Percentiles rank a stretch among this genome's conserved stretches.
phyloP scores from a whole-genome alignment of 345 rosid species.

The Pugionium dolabratum region DNA sequence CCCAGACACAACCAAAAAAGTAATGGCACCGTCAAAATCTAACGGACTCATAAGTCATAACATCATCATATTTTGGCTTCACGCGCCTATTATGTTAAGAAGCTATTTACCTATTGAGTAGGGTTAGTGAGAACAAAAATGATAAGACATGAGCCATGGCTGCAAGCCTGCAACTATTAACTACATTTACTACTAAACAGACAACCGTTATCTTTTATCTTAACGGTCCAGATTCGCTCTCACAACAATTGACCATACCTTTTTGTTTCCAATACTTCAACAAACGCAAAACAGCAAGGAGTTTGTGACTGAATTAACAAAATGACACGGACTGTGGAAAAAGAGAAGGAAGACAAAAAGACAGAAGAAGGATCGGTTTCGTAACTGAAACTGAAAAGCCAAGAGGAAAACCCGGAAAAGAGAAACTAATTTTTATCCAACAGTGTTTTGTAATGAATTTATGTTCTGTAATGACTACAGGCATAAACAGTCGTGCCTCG shows the following conservation, averaged over 20 bases:
- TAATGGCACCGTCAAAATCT: slow-evolving; percentile 17
- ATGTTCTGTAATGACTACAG: slow-evolving; percentile 36
- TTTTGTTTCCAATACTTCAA: not conserved
- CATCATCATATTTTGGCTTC: slow-evolving; percentile 7
- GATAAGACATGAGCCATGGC: slow-evolving; percentile 3
- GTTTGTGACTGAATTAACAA: not conserved
- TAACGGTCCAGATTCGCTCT: slow-evolving; percentile 11
- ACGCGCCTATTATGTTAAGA: slow-evolving; percentile 11
- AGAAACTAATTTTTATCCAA: slow-evolving; percentile 14
- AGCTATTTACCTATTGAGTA: slow-evolving; percentile 10
- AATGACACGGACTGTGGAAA: slow-evolving; percentile 20
- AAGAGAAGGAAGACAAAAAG: slow-evolving; percentile 22
- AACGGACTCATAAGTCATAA: not conserved
- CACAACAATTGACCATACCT: slow-evolving; percentile 32
- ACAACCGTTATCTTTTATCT: not conserved
- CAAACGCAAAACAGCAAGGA: slow-evolving; percentile 1
- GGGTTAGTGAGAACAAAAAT: not conserved
- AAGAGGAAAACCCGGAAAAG: not conserved
- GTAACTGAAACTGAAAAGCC: slow-evolving; percentile 41
- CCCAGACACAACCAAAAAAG: slow-evolving; percentile 30
- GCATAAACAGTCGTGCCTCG: slow-evolving; percentile 40
- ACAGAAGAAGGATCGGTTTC: slow-evolving; percentile 33
- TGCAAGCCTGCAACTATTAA: not conserved
- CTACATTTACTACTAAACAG: slow-evolving; percentile 22
- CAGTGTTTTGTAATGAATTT: slow-evolving; percentile 34